A percentile compares a stretch with the other conserved stretches of the same genome.
Conservation (phyloP, 164 flowering plant species). For the Umbilicus rupestris region DNA sequence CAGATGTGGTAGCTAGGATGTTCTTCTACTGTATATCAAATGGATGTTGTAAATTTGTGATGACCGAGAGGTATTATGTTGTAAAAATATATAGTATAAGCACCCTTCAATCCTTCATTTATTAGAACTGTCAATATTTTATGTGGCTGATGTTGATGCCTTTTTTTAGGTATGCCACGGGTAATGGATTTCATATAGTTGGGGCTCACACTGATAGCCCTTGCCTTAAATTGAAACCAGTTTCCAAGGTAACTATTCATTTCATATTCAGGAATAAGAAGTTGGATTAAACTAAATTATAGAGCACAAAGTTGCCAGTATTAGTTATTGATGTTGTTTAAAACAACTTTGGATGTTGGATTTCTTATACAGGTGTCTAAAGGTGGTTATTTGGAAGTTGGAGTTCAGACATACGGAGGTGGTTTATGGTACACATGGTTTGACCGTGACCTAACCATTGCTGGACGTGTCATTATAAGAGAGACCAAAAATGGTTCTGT, state of each 20-base stretch:
- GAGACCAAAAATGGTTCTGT: slow-evolving; percentile 40
- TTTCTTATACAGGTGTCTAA: slow-evolving; percentile 49
- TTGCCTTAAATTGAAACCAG: slow-evolving; percentile 82
- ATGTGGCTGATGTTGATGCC: not conserved
- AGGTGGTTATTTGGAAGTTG: slow-evolving; percentile 84
- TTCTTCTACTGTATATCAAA: slow-evolving; percentile 30
- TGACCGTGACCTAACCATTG: slow-evolving; percentile 87
- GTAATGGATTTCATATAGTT: slow-evolving; percentile 75
- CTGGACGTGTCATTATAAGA: slow-evolving; percentile 69
- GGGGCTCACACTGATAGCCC: slow-evolving; percentile 99
- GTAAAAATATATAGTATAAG: not conserved
- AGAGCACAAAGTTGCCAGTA: not conserved
- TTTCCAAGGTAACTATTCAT: slow-evolving; percentile 60
- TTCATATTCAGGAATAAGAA: not conserved
- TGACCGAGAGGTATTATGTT: not conserved
- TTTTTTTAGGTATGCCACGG: slow-evolving; percentile 68
- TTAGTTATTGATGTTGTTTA: not conserved
- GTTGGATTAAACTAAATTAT: not conserved
- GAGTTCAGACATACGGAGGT: slow-evolving; percentile 96
- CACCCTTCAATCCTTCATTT: not conserved
- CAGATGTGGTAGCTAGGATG: slow-evolving; percentile 24
- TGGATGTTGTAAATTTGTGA: no score
- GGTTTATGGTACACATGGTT: slow-evolving; percentile 99
- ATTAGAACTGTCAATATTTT: not conserved
- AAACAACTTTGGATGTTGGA: not conserved